Base-by-base conservation (phyloP, 768 basidiomycete species). In the Rhizopogon vulgaris region DNA sequence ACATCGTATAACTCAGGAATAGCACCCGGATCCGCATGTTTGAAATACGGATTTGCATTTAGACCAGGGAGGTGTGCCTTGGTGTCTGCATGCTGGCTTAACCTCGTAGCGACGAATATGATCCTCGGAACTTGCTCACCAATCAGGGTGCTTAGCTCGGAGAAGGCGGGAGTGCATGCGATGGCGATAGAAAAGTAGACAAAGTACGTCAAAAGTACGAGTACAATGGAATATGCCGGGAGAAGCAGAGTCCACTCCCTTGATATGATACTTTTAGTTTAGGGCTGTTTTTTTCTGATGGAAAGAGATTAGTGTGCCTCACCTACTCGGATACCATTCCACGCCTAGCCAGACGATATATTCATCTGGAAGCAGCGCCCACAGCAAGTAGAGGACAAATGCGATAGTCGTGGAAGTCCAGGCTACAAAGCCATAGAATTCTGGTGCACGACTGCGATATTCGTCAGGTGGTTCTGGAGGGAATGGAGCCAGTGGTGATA, bases 391-490 rank as follows among this genome's bases (percentile, higher is more conserved):
- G 24, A 87, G 60, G 49, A 78, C 65, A 62, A 87, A 93, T 2
- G 82, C 67, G 25, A 91, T 68, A 48, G 79, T 83, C 0, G 92
- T 92, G 0, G 82, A 82, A 8, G 84, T 83, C 85, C 84, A 89
- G 14, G 87, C 88, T 4, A 87, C 88, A 63, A 93, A 94, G n/a
- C 92, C 91, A 58, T 92, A 91, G 61, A 92, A 86, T 69, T 94
- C 91, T 39, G 87, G 78, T 11, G 87, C 86, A 8, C 87, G 82
- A 64, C 82, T 85, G 55, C 79, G 79, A 54, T 70, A 64, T 48
- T 77, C 78, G 38, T 62, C 67, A 6, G 73, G 70, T 2, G 68
- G 69, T 41, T 68, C 57, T 15, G 67, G 64, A 43, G 76, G 72
- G 42, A 65, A 74, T 7, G 72, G 66, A 32, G 77, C 76, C 25